These are phyloP conservation scores for Coniochaeta prunicola DNA, from an alignment of 2,329 filamentous ascomycete species.

Conservation along the genomic window DNA sequence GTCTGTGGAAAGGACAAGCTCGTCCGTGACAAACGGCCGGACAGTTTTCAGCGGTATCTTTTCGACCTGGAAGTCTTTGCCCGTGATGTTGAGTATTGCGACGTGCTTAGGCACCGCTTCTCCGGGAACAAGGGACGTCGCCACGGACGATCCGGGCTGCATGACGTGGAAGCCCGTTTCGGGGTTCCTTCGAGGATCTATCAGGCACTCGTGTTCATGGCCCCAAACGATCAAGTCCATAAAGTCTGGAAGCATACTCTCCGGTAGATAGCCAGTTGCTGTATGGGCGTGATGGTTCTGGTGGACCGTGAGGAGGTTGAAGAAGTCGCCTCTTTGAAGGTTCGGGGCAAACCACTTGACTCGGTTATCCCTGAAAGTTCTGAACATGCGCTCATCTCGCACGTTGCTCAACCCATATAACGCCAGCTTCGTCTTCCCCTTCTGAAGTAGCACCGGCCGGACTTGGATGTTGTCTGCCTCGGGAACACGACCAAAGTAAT, in stretches of 20 bases:
- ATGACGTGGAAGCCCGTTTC: slow-evolving; percentile 93
- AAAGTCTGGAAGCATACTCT: slow-evolving; percentile 86
- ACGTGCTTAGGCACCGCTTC: slow-evolving; percentile 91
- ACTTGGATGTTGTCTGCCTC: slow-evolving; percentile 90
- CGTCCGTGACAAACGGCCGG: slow-evolving; percentile 80
- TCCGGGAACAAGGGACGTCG: slow-evolving; percentile 82
- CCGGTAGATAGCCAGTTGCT: slow-evolving; percentile 87
- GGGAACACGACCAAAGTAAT: slow-evolving; percentile 89
- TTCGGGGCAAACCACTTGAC: slow-evolving; percentile 89
- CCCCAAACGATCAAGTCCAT: slow-evolving; percentile 92
- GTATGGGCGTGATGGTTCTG: slow-evolving; percentile 94
- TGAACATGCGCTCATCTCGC: slow-evolving; percentile 86
- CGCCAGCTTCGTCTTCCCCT: slow-evolving; percentile 85
- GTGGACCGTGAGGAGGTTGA: slow-evolving; percentile 90
- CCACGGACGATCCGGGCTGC: slow-evolving; percentile 93
- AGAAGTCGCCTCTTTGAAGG: slow-evolving; percentile 81
- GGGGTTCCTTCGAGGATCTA: slow-evolving; percentile 74
- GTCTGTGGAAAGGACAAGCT: slow-evolving; percentile 71
- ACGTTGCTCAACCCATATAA: slow-evolving; percentile 95
- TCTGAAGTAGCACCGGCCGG: slow-evolving; percentile 88
- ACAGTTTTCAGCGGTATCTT: slow-evolving; percentile 81
- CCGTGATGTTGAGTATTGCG: slow-evolving; percentile 75
- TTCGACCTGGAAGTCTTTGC: slow-evolving; percentile 72
- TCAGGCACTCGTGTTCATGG: slow-evolving; percentile 93
- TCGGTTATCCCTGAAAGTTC: slow-evolving; percentile 86